These are phyloP conservation scores for Trametes villosa DNA, from an alignment of 768 basidiomycete species.

Conservation along the genomic window DNA sequence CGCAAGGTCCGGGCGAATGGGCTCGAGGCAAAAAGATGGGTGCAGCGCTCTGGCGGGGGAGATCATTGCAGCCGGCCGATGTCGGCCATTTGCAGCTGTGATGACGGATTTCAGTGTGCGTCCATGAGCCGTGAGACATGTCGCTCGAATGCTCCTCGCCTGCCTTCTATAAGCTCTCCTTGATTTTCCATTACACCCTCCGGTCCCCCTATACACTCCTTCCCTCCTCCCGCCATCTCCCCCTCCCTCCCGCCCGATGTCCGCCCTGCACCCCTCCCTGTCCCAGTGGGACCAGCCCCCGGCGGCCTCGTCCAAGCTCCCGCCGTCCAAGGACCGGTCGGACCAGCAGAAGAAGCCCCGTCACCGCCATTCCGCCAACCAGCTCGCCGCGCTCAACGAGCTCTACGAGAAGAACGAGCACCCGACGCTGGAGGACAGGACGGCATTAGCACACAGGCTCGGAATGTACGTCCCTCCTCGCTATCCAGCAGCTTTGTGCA, in stretches of 20 bases:
- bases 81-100: conserved; percentile 26
- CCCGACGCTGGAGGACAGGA: conserved; percentile 69
- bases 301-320: conserved; percentile 33
- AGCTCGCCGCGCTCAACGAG: conserved; percentile 77
- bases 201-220: conserved; percentile 19
- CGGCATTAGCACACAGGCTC: conserved; percentile 68
- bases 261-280: conserved; percentile 26
- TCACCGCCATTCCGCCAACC: conserved; percentile 73
- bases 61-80: conserved; percentile 30
- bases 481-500: not conserved
- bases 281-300: conserved; percentile 24
- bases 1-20: conserved; percentile 11
- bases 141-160: conserved; percentile 21
- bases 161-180: conserved; percentile 29
- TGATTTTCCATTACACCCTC: conserved; percentile 25
- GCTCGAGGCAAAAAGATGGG: conserved; percentile 12
- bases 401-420: conserved; percentile 80
- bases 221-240: conserved; percentile 20
- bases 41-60: conserved; percentile 9
- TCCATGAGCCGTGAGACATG: conserved; percentile 29
- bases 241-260: conserved; percentile 16
- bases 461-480: conserved; percentile 65
- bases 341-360: conserved; percentile 74
- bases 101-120: conserved; percentile 20
- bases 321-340: conserved; percentile 28